Evolutionary conservation across 2,329 filamentous ascomycete species (phyloP), one percentile per base, ranked within the genome.

Genomic region (Aspergillus sp.): DNA sequence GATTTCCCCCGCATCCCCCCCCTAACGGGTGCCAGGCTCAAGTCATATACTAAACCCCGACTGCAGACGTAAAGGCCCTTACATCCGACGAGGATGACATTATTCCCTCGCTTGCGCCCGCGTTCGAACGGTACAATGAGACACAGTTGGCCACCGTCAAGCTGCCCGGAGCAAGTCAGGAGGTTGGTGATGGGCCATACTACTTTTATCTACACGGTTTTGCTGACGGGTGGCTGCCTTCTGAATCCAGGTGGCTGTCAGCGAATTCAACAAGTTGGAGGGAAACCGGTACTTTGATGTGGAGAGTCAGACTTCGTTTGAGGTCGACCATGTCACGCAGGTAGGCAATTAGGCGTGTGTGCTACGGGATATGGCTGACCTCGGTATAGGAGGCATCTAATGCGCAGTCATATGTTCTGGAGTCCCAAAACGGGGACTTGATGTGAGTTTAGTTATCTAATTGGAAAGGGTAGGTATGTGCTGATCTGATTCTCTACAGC

Each of bases 111-210:
- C 83, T 96, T 45, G 79, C 77, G 5, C 86, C 89, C 0, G 89
- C 93, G 0, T 94, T 95, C 66, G 77, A 90, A 70, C 88, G 86
- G 70, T 97, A 98, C 78, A 96, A 97, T 61, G 91, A 98, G 71
- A 85, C 90, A 69, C 93, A 98, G 70, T 86, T 96, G 67, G 73
- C 82, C 42, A 89, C 89, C 10, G 84, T 88, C 52, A 95, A 94
- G 76, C 80, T 98, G 47, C 91, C 91, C 0, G 89, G 89, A 29
- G 81, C 86, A 64, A 91, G 82, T 67, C 82, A 88, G 66, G 72
- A 85, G 71, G 88, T 94, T 63, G 10, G 40, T 26, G 33, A 28
- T 26, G 8, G 32, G 12, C 5, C n/a, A 19, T 19, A 19, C 19
- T 19, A 19, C 19, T 19, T 19, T 19, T 19, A 19, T 19, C 19